These are phyloP conservation scores for Claviceps arundinis DNA, from an alignment of 2,329 filamentous ascomycete genomes.

Conservation along the genomic window DNA sequence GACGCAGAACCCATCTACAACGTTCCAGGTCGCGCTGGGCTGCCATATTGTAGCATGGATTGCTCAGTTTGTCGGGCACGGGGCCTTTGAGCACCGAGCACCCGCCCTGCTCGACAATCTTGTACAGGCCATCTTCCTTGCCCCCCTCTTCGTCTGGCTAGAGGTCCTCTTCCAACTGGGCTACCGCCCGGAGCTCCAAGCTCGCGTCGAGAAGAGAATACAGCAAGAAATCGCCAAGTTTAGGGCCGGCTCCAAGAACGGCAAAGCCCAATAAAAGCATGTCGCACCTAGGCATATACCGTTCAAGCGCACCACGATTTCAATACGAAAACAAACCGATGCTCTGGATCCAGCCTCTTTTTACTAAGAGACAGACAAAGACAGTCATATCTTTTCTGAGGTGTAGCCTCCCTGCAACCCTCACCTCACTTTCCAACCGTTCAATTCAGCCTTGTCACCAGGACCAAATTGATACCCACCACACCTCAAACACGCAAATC, in stretches of 20 bases:
- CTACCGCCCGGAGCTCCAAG: constrained; percentile 78
- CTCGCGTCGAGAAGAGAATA: constrained; percentile 64
- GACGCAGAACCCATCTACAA: constrained; percentile 34
- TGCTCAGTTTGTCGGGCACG: constrained; percentile 83
- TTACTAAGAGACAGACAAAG: not conserved
- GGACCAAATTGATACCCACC: not conserved
- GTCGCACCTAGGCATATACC: not conserved
- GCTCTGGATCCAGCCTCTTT: not conserved
- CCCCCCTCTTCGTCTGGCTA: constrained; percentile 95
- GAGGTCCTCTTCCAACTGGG: constrained; percentile 83
- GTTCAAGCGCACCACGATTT: not conserved
- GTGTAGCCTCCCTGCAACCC: not conserved
- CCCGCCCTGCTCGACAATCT: constrained; percentile 86
- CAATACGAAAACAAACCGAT: not conserved
- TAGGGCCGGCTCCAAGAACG: constrained; percentile 40
- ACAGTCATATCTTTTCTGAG: not conserved
- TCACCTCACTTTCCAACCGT: not conserved
- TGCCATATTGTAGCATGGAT: constrained; percentile 70
- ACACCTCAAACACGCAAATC: not conserved
- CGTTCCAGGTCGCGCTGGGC: constrained; percentile 45
- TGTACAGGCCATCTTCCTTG: constrained; percentile 80
- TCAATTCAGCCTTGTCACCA: not conserved
- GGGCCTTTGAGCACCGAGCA: constrained; percentile 73
- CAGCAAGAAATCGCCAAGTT: constrained; percentile 66
- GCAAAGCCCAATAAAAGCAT: constrained; percentile 34